Conservation (phyloP, 1,284 basidiomycete genomes). For the Phellinidium pouzarii region DNA sequence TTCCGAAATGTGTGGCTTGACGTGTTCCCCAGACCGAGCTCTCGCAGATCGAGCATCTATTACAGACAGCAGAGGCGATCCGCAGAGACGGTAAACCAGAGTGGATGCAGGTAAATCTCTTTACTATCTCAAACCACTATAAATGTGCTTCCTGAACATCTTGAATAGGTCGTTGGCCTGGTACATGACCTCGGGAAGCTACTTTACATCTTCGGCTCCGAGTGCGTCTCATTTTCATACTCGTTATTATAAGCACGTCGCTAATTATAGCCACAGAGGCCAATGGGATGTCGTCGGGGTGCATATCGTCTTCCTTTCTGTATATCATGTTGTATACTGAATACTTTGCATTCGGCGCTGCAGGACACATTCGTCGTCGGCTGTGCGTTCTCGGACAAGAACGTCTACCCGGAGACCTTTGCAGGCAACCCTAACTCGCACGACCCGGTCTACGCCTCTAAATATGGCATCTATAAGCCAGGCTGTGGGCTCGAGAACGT, state of each 20-base stretch:
- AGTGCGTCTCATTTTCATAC: constrained; percentile 30
- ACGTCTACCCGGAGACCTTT: constrained; percentile 85
- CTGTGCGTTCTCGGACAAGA: constrained; percentile 78
- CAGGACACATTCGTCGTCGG: constrained; percentile 87
- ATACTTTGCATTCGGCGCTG: constrained; percentile 28
- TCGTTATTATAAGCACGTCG: neutral
- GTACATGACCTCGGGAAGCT: constrained; percentile 87
- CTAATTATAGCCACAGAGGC: constrained; percentile 36
- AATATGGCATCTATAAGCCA: constrained; percentile 78
- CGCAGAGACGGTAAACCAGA: constrained; percentile 83
- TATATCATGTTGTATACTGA: constrained; percentile 67
- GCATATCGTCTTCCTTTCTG: constrained; percentile 26
- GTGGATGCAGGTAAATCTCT: constrained; percentile 65
- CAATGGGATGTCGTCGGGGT: constrained; percentile 92
- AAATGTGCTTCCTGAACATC: neutral
- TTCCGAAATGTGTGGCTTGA: neutral
- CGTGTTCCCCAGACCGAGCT: constrained; percentile 48
- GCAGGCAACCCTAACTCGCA: constrained; percentile 68
- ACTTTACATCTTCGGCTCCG: constrained; percentile 71
- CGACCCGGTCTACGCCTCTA: constrained; percentile 70
- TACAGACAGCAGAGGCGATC: constrained; percentile 91
- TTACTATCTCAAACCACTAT: constrained; percentile 21
- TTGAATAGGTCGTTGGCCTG: constrained; percentile 60
- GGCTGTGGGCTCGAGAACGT: constrained; percentile 86
- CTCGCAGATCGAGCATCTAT: constrained; percentile 83